Conservation (phyloP, 352 stramenopile species). For the Globisporangium cylindrosporum region DNA sequence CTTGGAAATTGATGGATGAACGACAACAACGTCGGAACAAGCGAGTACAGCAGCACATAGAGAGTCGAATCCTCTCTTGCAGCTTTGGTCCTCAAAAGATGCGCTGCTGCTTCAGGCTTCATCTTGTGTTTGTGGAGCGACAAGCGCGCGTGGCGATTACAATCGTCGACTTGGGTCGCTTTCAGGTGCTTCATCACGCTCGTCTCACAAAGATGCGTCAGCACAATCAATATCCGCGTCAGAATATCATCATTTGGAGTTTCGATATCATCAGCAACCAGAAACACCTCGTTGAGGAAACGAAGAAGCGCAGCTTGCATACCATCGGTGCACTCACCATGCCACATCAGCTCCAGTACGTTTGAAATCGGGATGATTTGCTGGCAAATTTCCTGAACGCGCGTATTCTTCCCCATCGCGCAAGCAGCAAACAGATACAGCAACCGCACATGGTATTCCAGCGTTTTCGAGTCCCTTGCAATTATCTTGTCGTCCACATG, state of each 20-base stretch:
- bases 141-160: conserved; percentile 36
- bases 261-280: conserved; percentile 58
- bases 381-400: conserved; percentile 65
- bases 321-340: conserved; percentile 44
- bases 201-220: conserved; percentile 32
- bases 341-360: conserved; percentile 36
- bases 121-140: conserved; percentile 52
- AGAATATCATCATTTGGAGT: conserved; percentile 39
- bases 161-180: conserved; percentile 42
- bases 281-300: conserved; percentile 56
- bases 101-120: conserved; percentile 23
- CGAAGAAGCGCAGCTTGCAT: conserved; percentile 49
- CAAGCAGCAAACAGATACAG: conserved; percentile 63
- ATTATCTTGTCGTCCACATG: conserved; percentile 19
- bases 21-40: conserved; percentile 43
- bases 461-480: conserved; percentile 23
- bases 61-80: conserved; percentile 35
- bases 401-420: conserved; percentile 55
- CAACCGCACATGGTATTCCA: conserved; percentile 58
- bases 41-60: conserved; percentile 37
- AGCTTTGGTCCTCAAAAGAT: conserved; percentile 22
- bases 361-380: conserved; percentile 50
- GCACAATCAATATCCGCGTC: conserved; percentile 26
- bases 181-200: conserved; percentile 33
- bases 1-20: conserved; percentile 58